Percentiles rank a stretch among this genome's conserved stretches.
phyloP scores from a whole-genome alignment of 805 yeast species.

The Dipodascus geniculatus region DNA sequence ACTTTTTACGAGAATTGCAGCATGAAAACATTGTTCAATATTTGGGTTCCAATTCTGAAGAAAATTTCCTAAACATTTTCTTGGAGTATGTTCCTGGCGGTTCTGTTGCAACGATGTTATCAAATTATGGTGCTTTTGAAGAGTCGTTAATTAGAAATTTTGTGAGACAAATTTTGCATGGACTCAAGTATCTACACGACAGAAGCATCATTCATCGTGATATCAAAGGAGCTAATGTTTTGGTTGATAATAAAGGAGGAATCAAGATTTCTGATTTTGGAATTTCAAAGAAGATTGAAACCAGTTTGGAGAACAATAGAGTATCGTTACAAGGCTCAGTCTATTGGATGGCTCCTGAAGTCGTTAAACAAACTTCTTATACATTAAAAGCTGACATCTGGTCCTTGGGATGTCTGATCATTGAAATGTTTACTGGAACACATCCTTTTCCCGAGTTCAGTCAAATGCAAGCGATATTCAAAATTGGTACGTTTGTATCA shows the following conservation, averaged over 20 bases:
- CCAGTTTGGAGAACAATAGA: slow-evolving; percentile 40
- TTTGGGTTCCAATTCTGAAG: slow-evolving; percentile 75
- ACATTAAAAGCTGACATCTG: slow-evolving; percentile 93
- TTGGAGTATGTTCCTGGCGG: slow-evolving; percentile 67
- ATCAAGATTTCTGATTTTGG: slow-evolving; percentile 86
- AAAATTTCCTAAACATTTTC: slow-evolving; percentile 64
- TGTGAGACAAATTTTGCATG: slow-evolving; percentile 63
- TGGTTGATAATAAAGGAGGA: slow-evolving; percentile 68
- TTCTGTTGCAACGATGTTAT: slow-evolving; percentile 56
- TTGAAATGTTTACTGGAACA: slow-evolving; percentile 91
- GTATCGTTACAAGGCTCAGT: slow-evolving; percentile 90
- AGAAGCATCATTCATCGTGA: slow-evolving; percentile 75
- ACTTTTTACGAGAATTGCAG: slow-evolving; percentile 59
- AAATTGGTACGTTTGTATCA: slow-evolving; percentile 68
- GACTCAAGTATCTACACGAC: slow-evolving; percentile 62
- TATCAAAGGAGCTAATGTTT: slow-evolving; percentile 78
- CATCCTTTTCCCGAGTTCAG: slow-evolving; percentile 94
- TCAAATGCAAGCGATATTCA: slow-evolving; percentile 95
- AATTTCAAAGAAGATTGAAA: slow-evolving; percentile 57
- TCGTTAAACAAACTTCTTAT: slow-evolving; percentile 83
- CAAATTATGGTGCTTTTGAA: slow-evolving; percentile 68
- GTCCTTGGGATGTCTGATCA: slow-evolving; percentile 90
- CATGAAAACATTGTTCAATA: slow-evolving; percentile 92
- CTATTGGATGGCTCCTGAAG: slow-evolving; percentile 99
- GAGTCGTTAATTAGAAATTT: slow-evolving; percentile 65